These are phyloP conservation scores for Tetracladium setigerum DNA, from an alignment of 495 filamentous ascomycete species.

Conservation along the genomic window DNA sequence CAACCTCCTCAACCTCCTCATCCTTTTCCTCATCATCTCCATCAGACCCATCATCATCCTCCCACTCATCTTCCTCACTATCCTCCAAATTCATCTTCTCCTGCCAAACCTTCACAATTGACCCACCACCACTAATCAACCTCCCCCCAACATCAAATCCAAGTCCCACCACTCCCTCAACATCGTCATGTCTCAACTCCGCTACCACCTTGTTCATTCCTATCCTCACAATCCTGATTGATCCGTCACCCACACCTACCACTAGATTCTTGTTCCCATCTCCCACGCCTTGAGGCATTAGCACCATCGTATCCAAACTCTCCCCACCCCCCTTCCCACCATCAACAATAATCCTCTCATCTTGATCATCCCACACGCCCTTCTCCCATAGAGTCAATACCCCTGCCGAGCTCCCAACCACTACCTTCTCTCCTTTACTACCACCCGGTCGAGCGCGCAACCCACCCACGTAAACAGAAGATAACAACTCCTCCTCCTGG, in stretches of 20 bases:
- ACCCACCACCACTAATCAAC: slow-evolving; percentile 80
- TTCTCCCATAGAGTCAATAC: slow-evolving; percentile 88
- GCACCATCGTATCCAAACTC: slow-evolving; percentile 61
- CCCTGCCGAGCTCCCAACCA: slow-evolving; percentile 72
- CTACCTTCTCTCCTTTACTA: slow-evolving; percentile 65
- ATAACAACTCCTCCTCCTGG: slow-evolving; percentile 87
- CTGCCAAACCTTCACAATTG: slow-evolving; percentile 79
- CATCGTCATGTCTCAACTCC: slow-evolving; percentile 68
- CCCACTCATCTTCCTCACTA: slow-evolving; percentile 34
- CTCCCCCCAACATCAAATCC: slow-evolving; percentile 77
- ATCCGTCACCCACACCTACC: slow-evolving; percentile 70
- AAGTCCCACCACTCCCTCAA: slow-evolving; percentile 71
- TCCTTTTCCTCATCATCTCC: slow-evolving; percentile 33
- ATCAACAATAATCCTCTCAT: slow-evolving; percentile 73
- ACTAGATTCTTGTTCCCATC: slow-evolving; percentile 62
- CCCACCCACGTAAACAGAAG: slow-evolving; percentile 65
- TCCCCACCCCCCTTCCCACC: slow-evolving; percentile 49
- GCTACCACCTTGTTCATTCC: slow-evolving; percentile 52
- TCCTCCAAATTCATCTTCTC: slow-evolving; percentile 37
- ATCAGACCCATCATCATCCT: slow-evolving; percentile 35
- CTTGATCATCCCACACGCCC: slow-evolving; percentile 90
- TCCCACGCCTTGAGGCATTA: slow-evolving; percentile 56
- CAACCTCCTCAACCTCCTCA: slow-evolving; percentile 17
- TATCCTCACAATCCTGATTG: slow-evolving; percentile 35
- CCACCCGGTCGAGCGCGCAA: slow-evolving; percentile 48